Evolutionary conservation across 2,329 filamentous ascomycete genomes (phyloP).

Genomic region (Colletotrichum euphorbiae): DNA sequence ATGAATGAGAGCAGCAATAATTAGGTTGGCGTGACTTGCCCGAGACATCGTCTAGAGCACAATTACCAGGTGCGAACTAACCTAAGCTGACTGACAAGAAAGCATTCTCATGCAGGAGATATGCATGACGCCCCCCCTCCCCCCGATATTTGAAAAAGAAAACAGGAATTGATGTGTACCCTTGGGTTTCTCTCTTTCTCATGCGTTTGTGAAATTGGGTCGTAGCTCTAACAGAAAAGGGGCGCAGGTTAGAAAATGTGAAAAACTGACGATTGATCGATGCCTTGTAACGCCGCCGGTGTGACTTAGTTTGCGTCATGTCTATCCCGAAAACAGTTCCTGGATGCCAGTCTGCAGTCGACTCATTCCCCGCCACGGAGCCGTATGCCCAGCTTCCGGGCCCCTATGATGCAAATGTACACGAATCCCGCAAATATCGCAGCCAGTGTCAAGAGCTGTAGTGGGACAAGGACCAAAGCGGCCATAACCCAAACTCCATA

Average conservation of each 20-base stretch:
- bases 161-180: conserved; percentile 9
- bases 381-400: conserved; percentile 36
- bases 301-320: conserved; percentile 35
- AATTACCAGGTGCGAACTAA: conserved; percentile 25
- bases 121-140: conserved; percentile 23
- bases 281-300: conserved; percentile 39
- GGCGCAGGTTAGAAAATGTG: background rate
- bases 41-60: conserved; percentile 16
- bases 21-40: background rate
- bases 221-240: conserved; percentile 25
- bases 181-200: conserved; percentile 11
- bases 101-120: conserved; percentile 22
- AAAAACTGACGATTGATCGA: conserved; percentile 20
- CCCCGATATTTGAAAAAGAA: conserved; percentile 8
- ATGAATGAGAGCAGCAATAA: background rate
- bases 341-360: conserved; percentile 33
- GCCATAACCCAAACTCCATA: conserved; percentile 57
- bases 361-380: conserved; percentile 37
- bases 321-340: conserved; percentile 36
- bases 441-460: conserved; percentile 53
- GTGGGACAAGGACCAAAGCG: conserved; percentile 60
- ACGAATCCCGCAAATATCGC: conserved; percentile 50
- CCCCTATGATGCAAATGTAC: conserved; percentile 54
- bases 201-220: conserved; percentile 16
- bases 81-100: conserved; percentile 1